Conservation (phyloP, 768 basidiomycete genomes). For the Omphalotus guepiniiformis region DNA sequence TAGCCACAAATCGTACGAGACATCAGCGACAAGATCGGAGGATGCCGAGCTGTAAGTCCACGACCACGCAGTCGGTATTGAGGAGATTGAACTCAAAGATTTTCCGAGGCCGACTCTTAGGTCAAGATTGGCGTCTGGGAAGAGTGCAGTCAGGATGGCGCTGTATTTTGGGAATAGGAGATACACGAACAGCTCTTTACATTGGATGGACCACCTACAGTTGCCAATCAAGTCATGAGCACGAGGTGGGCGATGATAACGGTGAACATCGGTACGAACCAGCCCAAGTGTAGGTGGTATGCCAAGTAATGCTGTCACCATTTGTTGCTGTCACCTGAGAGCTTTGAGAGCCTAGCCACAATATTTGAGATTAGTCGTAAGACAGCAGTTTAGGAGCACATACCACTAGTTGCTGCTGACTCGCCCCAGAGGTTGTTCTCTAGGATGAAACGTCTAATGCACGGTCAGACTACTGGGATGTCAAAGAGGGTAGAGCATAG, state of each 20-base stretch:
- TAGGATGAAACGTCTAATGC: slow-evolving; percentile 13
- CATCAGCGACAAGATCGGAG: slow-evolving; percentile 29
- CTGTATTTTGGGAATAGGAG: too few relatives aligned
- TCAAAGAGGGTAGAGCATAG: background rate
- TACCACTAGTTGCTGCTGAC: slow-evolving; percentile 23
- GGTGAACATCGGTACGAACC: too few relatives aligned
- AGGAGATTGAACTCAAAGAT: slow-evolving; percentile 17
- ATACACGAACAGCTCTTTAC: slow-evolving; percentile 36
- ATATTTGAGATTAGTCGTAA: background rate
- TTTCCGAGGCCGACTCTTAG: slow-evolving; percentile 25
- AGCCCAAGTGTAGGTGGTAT: slow-evolving; percentile 29
- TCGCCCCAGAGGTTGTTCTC: slow-evolving; percentile 31
- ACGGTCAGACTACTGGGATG: background rate
- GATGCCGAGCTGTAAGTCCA: slow-evolving; percentile 28
- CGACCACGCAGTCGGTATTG: slow-evolving; percentile 28
- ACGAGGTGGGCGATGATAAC: background rate
- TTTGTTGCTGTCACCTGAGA: slow-evolving; percentile 25
- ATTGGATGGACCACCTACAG: slow-evolving; percentile 10
- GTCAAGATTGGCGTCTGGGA: slow-evolving; percentile 29
- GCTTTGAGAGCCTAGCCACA: slow-evolving; percentile 22
- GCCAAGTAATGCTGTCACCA: slow-evolving; percentile 26
- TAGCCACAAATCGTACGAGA: slow-evolving; percentile 33
- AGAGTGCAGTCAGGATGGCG: background rate
- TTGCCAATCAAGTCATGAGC: background rate
- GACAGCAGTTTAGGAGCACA: background rate